Base-by-base conservation (phyloP, 2,329 filamentous ascomycete species). In the Monosporascus cannonballus region DNA sequence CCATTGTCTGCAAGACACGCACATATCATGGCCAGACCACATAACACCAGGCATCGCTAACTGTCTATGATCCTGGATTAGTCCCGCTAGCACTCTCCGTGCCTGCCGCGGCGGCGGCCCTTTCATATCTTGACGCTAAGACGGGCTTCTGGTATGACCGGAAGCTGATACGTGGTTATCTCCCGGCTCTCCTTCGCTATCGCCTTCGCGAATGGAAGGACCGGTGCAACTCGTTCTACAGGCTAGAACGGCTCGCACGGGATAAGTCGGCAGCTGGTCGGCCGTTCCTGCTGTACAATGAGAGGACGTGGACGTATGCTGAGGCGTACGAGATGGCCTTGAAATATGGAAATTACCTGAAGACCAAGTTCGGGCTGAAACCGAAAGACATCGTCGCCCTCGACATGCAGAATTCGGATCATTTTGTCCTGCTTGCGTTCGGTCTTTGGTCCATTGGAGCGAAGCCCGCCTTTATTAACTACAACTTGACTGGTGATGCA, bases 391-490 rank as follows among this genome's bases (percentile, higher is more conserved):
- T 96, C 36, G 86, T 96, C 18, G 90, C 89, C 8, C 77, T 96
- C 60, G 80, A 94, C 67, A 88, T 89, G 59, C 85, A 87, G 70
- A 96, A 96, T 66, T 89, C 84, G 41, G 84, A 90, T n/a, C 78
- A 79, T 3, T 93, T 90, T 63, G 64, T 93, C 27, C 89, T 92
- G 65, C 57, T 95, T 8, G 82, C 85, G 77, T 75, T 92, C 51
- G 90, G 86, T 0, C 71, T 96, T 34, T 96, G 90, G 90, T 83
- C 85, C 30, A 83, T 96, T 54, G 91, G 91, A 11, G 90, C 88
- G 0, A 84, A 84, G 52, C 90, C 90, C 0, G 90, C 90, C 0
- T 90, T 94, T 61, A 87, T 96, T 71, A 96, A 96, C 70, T 93
- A 92, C 71, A 94, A 94, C 65, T 73, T 96, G 48, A 78, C 80